Percentiles rank a stretch among this genome's conserved stretches.
phyloP scores from a whole-genome alignment of 192 early-diverging fungal species.

The Gigaspora rosea region DNA sequence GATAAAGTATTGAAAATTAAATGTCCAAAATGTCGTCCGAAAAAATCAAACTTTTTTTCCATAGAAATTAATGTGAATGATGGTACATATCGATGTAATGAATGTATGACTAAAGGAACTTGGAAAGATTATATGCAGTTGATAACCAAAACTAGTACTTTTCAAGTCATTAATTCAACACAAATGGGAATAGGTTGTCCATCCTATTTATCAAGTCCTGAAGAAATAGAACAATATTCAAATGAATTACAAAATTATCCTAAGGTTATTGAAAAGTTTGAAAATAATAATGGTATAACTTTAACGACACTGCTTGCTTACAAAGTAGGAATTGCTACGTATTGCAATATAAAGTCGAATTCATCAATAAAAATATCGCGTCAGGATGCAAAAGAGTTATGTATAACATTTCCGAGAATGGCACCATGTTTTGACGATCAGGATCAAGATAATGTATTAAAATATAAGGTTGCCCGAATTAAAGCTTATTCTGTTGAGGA shows the following conservation, averaged over 20 bases:
- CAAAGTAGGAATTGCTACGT: slow-evolving; percentile 54
- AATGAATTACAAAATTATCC: slow-evolving; percentile 41
- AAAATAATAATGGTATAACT: slow-evolving; percentile 27
- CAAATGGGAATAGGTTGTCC: slow-evolving; percentile 28
- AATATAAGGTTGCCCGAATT: slow-evolving; percentile 48
- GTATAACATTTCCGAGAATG: slow-evolving; percentile 47
- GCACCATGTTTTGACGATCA: slow-evolving; percentile 27
- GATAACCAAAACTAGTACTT: slow-evolving; percentile 38
- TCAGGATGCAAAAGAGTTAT: slow-evolving; percentile 13
- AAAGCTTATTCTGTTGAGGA: slow-evolving; percentile 49
- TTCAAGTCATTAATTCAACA: slow-evolving; percentile 42
- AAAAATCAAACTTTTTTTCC: slow-evolving; percentile 42
- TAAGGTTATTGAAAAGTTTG: slow-evolving; percentile 42
- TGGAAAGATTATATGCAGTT: slow-evolving; percentile 62
- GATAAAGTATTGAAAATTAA: slow-evolving; percentile 24
- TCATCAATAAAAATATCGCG: slow-evolving; percentile 1
- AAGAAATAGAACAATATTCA: slow-evolving; percentile 47
- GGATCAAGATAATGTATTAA: slow-evolving; percentile 24
- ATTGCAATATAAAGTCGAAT: slow-evolving; percentile 34
- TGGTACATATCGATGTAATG: slow-evolving; percentile 58
- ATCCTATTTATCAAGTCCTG: slow-evolving; percentile 40
- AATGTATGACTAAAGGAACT: slow-evolving; percentile 54
- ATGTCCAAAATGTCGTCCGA: slow-evolving; percentile 44
- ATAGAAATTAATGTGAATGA: slow-evolving; percentile 53
- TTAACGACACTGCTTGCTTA: slow-evolving; percentile 30